Base-by-base conservation (phyloP, 257 asterid species). In the Anisodus acutangulus region DNA sequence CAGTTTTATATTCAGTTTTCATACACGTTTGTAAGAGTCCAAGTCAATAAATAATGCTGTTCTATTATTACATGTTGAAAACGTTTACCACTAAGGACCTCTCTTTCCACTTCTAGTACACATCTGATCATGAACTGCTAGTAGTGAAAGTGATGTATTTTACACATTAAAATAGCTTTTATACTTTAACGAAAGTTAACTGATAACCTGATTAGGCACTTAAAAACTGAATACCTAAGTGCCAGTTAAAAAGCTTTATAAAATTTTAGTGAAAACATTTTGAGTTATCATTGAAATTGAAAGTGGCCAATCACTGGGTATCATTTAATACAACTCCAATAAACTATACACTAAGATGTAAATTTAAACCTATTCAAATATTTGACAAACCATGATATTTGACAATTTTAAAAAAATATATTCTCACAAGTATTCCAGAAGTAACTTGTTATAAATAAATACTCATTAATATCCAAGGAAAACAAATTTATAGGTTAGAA, bases 161-260 rank as follows among this genome's bases (percentile, higher is more conserved):
- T 11, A 74, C 10, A 74, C 19, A 6, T 49, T 74, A 9, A 60
- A 49, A 3, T 53, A 22, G 43, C 3, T 49, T 19, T 74, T 12
- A 11, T 22, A 47, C 80, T 49, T 1, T 12, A 74, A 19, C 80
- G 5, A 49, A 49, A 8, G 35, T 31, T 11, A 60, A 47, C 58
- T 47, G 60, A 74, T 49, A 51, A 74, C 59, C 60, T 31, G 10
- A 47, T 74, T 74, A 37, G 19, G 60, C 80, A 74, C 60, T 74
- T 74, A 0, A 31, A 49, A 74, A 22, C 41, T 19, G 39, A 47
- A 2, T 10, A 22, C 37, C 17, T 10, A 19, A 47, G 60, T n/a
- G 11, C 26, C 12, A 12, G 16, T 19, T 49, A 47, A 11, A 49
- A 74, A 74, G 60, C 60, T 49, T 51, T 22, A 74, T 74, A 74